Conservation (phyloP, 306 rosid genomes). For the Acacia melanoxylon region DNA sequence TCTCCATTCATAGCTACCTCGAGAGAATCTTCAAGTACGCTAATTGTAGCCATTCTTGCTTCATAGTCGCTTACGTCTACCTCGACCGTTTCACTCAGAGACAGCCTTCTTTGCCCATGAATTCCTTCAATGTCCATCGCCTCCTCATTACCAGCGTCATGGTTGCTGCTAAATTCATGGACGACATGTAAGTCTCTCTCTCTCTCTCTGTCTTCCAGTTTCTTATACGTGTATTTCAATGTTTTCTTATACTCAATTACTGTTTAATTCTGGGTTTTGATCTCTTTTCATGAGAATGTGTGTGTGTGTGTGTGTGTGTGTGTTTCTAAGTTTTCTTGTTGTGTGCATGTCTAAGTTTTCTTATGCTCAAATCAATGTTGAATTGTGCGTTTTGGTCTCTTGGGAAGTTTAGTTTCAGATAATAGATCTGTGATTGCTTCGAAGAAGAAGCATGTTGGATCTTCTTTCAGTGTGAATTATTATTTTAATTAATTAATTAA, state of each 20-base stretch:
- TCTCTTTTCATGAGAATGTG: neutral
- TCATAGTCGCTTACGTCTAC: conserved; percentile 85
- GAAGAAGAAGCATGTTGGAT: neutral
- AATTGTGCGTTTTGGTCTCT: neutral
- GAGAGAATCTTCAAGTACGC: conserved; percentile 96
- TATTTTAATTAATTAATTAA: neutral
- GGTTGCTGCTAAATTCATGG: conserved; percentile 98
- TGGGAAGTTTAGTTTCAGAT: neutral
- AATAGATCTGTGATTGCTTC: neutral
- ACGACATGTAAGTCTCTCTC: conserved; percentile 69
- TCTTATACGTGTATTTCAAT: neutral
- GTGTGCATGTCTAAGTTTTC: neutral
- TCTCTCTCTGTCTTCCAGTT: no score
- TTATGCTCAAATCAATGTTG: neutral
- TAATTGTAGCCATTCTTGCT: conserved; percentile 87
- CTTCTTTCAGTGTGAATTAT: neutral
- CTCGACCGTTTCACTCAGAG: conserved; percentile 86
- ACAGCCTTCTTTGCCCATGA: conserved; percentile 78
- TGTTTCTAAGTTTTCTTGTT: neutral
- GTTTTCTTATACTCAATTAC: neutral
- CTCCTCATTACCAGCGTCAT: conserved; percentile 89
- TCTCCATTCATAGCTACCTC: conserved; percentile 74
- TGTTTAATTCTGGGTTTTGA: neutral
- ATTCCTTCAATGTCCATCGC: conserved; percentile 84
- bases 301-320: neutral